Percentiles rank a stretch among this genome's conserved stretches.
Conservation (phyloP, 179 eudicot species). For the Corrigiola litoralis region DNA sequence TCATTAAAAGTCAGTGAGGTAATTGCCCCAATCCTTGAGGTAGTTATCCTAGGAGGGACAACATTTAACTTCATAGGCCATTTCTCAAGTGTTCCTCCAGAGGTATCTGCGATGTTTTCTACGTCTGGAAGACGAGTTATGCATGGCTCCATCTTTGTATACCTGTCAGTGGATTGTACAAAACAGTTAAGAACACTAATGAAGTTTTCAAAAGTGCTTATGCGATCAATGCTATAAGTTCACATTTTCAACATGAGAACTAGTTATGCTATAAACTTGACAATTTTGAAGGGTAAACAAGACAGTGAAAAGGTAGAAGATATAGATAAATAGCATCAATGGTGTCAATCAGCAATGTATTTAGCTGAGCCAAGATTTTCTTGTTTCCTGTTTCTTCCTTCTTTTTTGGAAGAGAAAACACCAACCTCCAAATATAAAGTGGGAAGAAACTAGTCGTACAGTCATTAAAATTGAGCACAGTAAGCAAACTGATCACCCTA, state of each 20-base stretch:
- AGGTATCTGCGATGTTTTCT: constrained; percentile 16
- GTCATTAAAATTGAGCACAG: no score
- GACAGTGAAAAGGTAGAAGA: no score
- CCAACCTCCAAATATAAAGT: no score
- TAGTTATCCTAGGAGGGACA: constrained; percentile 42
- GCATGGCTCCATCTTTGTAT: constrained; percentile 51
- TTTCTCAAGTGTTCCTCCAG: constrained; percentile 52
- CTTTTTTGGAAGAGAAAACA: no score
- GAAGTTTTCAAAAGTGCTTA: neutral
- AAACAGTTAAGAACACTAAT: neutral
- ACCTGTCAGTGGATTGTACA: constrained; percentile 28
- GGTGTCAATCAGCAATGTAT: no score
- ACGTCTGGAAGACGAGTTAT: constrained; percentile 55
- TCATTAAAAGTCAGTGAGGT: constrained; percentile 29
- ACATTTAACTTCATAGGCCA: constrained; percentile 60
- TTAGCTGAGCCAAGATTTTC: no score
- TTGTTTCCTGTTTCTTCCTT: no score
- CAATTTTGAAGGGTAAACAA: no score
- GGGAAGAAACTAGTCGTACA: no score
- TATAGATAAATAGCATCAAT: no score
- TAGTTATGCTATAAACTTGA: no score
- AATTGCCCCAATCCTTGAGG: constrained; percentile 15
- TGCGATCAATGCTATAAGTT: neutral
- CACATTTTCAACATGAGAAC: neutral
- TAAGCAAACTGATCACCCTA: no score